Base-by-base conservation (phyloP, 1,284 basidiomycete species). In the Pascua guehoae region DNA sequence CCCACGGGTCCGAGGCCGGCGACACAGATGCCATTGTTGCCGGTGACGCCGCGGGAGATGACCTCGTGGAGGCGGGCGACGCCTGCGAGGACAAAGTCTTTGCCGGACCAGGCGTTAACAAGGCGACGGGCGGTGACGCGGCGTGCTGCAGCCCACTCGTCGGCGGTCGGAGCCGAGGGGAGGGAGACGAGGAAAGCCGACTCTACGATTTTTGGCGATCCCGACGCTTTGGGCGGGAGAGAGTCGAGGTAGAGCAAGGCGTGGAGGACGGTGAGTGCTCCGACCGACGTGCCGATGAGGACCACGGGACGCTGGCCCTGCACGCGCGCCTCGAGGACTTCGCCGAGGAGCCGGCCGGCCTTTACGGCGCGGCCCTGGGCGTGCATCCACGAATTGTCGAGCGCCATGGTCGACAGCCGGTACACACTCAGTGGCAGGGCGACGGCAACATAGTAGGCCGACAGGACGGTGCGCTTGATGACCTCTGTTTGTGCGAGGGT, bases 251-350 rank as follows among this genome's bases (percentile, higher is more conserved):
- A 78, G 1, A 78, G 72, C 11, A 84, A 74, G 9, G 81, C 81
- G 18, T 79, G 72, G 51, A 83, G 72, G 46, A 84, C 72, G 1
- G 81, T 81, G 0, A 81, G 71, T 0, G 81, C 80, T 10, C 83
- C 83, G 8, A 83, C 71, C 1, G 80, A 81, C 2, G 79, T 80
- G 4, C 81, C 83, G 61, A 83, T 77, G 37, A 84, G 67, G 0
- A 80, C 68, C 3, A 81, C 79, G 0, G 83, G 83, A 1, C 83
- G 73, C 61, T 81, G 79, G 8, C 83, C 83, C 63, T 83, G 83
- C 0, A 82, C 79, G 32, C 79, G 72, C 57, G 82, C 79, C 43
- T 79, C 73, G 17, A 84, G 72, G 8, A 83, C 81, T 51, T 83
- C 81, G 8, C 82, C 82, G 1, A 84, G 74, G 10, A 84, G 68